Evolutionary conservation across 192 early-diverging fungal genomes (phyloP).

Genomic region (Umbelopsis ramanniana): DNA sequence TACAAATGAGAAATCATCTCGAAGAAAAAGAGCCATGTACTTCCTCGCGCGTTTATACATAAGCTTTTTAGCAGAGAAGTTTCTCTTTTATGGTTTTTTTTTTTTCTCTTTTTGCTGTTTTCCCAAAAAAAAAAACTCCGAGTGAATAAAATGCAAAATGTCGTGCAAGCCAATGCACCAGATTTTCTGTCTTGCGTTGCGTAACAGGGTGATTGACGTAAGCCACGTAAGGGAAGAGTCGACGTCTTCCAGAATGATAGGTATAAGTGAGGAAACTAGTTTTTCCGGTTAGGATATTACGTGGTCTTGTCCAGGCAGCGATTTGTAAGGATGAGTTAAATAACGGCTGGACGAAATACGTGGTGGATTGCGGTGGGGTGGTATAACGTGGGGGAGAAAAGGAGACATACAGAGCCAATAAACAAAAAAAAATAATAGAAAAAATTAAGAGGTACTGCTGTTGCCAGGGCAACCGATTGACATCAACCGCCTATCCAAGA

Average conservation of each 20-base stretch:
- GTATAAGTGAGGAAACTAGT: not conserved
- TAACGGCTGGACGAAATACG: constrained; percentile 3
- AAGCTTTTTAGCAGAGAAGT: not conserved
- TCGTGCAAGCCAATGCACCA: not conserved
- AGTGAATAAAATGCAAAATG: constrained; percentile 1
- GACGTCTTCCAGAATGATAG: not conserved
- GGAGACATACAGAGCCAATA: not conserved
- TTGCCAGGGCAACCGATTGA: constrained; percentile 2
- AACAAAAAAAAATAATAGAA: not conserved
- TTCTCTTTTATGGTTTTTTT: not conserved
- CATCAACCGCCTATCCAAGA: not conserved
- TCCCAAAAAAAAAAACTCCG: not conserved
- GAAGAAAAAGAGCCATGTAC: not conserved
- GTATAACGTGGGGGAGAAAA: not conserved
- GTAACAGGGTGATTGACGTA: not conserved
- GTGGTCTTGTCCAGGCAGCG: not conserved
- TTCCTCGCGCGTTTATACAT: not conserved
- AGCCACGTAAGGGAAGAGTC: not conserved
- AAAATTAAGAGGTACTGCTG: not conserved
- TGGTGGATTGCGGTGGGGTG: not conserved
- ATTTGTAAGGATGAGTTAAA: not conserved
- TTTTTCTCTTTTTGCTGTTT: not conserved
- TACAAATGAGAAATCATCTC: not conserved
- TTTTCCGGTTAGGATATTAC: not conserved
- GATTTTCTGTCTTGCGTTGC: not conserved